Evolutionary conservation across 345 rosid genomes (phyloP).

Genomic region (Syzygium aromaticum): DNA sequence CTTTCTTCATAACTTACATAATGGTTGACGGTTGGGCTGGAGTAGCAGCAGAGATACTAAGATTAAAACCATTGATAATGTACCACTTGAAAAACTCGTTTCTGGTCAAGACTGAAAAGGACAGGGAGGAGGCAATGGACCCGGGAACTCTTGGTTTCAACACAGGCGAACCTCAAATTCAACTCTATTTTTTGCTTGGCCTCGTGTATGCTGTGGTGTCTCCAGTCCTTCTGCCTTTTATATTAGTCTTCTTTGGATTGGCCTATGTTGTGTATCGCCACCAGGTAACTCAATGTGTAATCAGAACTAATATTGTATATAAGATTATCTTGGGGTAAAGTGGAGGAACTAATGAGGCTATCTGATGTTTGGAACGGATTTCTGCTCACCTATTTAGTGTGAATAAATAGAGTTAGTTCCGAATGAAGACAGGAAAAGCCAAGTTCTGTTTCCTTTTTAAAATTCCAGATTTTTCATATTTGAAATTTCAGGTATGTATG

Average conservation of each 20-base stretch:
- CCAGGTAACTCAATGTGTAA: conserved; percentile 41
- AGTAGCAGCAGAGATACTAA: conserved; percentile 83
- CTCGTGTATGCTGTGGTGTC: conserved; percentile 86
- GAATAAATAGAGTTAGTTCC: neutral
- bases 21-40: conserved; percentile 99
- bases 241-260: conserved; percentile 67
- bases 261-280: conserved; percentile 91
- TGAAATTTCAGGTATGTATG: neutral
- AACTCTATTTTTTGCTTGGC: conserved; percentile 92
- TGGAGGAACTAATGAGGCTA: neutral
- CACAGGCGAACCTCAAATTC: conserved; percentile 91
- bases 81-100: conserved; percentile 76
- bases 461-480: neutral
- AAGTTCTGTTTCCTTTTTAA: neutral
- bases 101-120: conserved; percentile 89
- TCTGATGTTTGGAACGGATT: neutral
- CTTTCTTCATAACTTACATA: conserved; percentile 88
- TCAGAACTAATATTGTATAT: neutral
- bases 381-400: neutral
- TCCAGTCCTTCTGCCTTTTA: conserved; percentile 83
- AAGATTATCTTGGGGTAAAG: neutral
- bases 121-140: conserved; percentile 94
- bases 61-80: conserved; percentile 72
- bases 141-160: conserved; percentile 90
- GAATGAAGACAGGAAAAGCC: neutral